These are phyloP conservation scores for Colletotrichum sp. DNA, from an alignment of 2,329 filamentous ascomycete genomes.

Conservation along the genomic window DNA sequence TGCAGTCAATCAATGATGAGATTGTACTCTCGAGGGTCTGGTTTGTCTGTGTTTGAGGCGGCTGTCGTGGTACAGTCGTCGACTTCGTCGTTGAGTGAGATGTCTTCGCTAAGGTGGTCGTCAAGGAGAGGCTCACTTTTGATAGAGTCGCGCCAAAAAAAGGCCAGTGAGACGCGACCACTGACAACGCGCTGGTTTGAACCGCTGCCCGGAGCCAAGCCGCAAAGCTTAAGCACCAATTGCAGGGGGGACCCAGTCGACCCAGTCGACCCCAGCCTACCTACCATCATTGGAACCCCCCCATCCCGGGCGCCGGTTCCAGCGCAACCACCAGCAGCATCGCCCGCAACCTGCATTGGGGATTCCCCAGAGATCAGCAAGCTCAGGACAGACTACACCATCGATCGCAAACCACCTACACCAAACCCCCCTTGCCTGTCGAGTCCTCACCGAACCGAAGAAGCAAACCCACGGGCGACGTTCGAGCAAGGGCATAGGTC, in stretches of 20 bases:
- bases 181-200: conserved; percentile 16
- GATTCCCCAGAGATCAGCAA: background rate
- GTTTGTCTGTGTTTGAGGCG: background rate
- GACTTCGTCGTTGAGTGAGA: background rate
- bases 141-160: conserved; percentile 18
- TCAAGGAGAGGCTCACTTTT: conserved; percentile 5
- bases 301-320: background rate
- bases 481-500: background rate
- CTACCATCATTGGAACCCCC: conserved; percentile 1
- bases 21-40: background rate
- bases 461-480: background rate
- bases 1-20: background rate
- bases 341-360: background rate
- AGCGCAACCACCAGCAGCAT: background rate
- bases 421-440: background rate
- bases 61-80: background rate
- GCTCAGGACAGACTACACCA: background rate
- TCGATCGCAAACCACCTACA: background rate
- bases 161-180: conserved; percentile 26
- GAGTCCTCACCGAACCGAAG: background rate
- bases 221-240: conserved; percentile 6
- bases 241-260: conserved; percentile 13
- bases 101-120: background rate
- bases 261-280: background rate
- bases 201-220: background rate